Evolutionary conservation across 108 stramenopile species (phyloP).

Genomic region (Pseudonitzschia pungens): DNA sequence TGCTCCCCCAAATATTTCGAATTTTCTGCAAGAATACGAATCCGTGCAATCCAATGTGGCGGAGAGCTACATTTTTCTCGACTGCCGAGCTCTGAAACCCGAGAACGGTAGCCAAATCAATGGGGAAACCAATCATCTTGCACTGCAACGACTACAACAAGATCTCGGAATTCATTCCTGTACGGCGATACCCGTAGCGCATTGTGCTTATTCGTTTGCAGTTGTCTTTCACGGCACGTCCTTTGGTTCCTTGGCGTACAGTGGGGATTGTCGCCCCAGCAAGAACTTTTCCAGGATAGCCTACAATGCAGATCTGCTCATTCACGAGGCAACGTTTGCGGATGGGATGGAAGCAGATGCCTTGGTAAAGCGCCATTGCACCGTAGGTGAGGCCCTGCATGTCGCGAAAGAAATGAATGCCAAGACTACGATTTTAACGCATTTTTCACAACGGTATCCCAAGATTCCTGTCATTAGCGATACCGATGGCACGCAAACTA

Average conservation of each 20-base stretch:
- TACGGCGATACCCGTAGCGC: slow-evolving; percentile 79
- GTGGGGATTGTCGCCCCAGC: slow-evolving; percentile 96
- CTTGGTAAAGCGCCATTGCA: slow-evolving; percentile 86
- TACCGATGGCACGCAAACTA: slow-evolving; percentile 14
- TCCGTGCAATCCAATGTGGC: slow-evolving; percentile 52
- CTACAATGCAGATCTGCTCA: slow-evolving; percentile 76
- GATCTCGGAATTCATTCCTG: slow-evolving; percentile 57
- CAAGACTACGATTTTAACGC: slow-evolving; percentile 79
- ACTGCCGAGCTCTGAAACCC: slow-evolving; percentile 57
- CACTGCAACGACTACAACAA: slow-evolving; percentile 38
- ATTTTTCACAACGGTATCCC: slow-evolving; percentile 98
- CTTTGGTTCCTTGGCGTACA: slow-evolving; percentile 87
- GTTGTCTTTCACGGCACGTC: slow-evolving; percentile 71
- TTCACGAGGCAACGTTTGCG: slow-evolving; percentile 98
- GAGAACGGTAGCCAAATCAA: neutral
- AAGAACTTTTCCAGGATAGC: slow-evolving; percentile 62
- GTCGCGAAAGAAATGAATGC: slow-evolving; percentile 84
- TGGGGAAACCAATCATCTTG: neutral
- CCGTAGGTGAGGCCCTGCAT: slow-evolving; percentile 87
- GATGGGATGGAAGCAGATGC: slow-evolving; percentile 91
- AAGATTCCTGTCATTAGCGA: slow-evolving; percentile 64
- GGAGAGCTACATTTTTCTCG: slow-evolving; percentile 64
- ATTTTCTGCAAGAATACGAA: slow-evolving; percentile 79
- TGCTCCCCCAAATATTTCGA: slow-evolving; percentile 73
- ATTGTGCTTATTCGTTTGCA: slow-evolving; percentile 88